Evolutionary conservation across 1,284 basidiomycete species (phyloP).

Genomic region (Xanthoconium separans): DNA sequence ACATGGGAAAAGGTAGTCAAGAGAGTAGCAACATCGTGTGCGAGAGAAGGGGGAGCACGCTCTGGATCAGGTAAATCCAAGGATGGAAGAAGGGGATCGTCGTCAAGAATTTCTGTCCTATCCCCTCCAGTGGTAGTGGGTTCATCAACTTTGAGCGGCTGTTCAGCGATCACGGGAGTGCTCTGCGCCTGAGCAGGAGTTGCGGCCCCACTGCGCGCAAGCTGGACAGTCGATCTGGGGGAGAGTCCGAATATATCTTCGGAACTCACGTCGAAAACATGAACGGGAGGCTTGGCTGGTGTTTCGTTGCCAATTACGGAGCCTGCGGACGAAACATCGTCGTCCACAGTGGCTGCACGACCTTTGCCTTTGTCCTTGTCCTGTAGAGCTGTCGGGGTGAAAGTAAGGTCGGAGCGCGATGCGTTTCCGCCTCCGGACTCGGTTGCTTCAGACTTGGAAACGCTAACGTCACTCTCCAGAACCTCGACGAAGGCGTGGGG

Average conservation of each 20-base stretch:
- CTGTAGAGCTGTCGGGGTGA: slow-evolving; percentile 12
- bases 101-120: slow-evolving; percentile 19
- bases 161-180: slow-evolving; percentile 30
- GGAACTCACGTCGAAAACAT: slow-evolving; percentile 47
- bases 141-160: slow-evolving; percentile 18
- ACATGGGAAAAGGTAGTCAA: slow-evolving; percentile 52
- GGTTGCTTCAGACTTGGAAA: slow-evolving; percentile 24
- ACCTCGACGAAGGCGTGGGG: slow-evolving; percentile 67
- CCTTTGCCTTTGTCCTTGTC: slow-evolving; percentile 54
- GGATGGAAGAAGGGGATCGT: slow-evolving; percentile 58
- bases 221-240: slow-evolving; percentile 13
- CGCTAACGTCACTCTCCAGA: slow-evolving; percentile 47
- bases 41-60: slow-evolving; percentile 45
- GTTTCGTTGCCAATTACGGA: slow-evolving; percentile 54
- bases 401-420: slow-evolving; percentile 26
- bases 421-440: slow-evolving; percentile 12
- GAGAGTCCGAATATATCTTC: slow-evolving; percentile 34
- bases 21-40: slow-evolving; percentile 60
- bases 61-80: slow-evolving; percentile 36
- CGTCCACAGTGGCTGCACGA: slow-evolving; percentile 36
- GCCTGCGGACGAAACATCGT: slow-evolving; percentile 52
- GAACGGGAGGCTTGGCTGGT: slow-evolving; percentile 58
- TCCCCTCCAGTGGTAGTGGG: slow-evolving; percentile 14
- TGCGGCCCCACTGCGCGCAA: slow-evolving; percentile 16
- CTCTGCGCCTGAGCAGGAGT: slow-evolving; percentile 37